Percentiles rank a stretch among this genome's conserved stretches.
phyloP scores from a whole-genome alignment of 2,329 filamentous ascomycete species.

The Pseudogymnoascus sp. region DNA sequence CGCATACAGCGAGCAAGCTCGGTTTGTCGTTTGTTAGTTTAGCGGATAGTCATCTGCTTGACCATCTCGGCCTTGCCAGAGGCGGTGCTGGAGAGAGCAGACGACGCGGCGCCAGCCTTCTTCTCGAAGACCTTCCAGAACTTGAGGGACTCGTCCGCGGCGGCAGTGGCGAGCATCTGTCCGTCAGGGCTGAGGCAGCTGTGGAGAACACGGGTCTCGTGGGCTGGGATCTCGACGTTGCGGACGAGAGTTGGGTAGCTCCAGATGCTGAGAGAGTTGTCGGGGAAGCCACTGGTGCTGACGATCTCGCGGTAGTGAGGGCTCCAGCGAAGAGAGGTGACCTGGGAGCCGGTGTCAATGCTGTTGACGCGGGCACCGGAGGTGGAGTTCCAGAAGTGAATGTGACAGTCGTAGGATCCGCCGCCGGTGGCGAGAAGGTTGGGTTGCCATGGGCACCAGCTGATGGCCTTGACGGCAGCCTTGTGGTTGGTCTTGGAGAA shows the following conservation, averaged over 20 bases:
- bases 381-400: constrained; percentile 99
- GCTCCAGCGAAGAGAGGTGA: constrained; percentile 94
- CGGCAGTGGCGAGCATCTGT: constrained; percentile 94
- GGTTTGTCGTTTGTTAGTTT: constrained; percentile 37
- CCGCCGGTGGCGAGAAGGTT: constrained; percentile 95
- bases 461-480: constrained; percentile 93
- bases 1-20: constrained; percentile 5
- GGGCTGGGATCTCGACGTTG: constrained; percentile 95
- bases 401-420: constrained; percentile 92
- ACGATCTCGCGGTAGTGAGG: constrained; percentile 97
- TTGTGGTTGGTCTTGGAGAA: constrained; percentile 99
- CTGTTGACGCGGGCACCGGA: constrained; percentile 96
- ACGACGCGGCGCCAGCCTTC: constrained; percentile 70
- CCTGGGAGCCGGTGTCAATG: constrained; percentile 96
- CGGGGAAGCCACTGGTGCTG: constrained; percentile 95
- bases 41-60: constrained; percentile 94
- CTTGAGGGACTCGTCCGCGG: constrained; percentile 94
- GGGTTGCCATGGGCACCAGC: constrained; percentile 98
- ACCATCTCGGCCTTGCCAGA: constrained; percentile 76
- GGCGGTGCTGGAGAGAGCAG: constrained; percentile 57
- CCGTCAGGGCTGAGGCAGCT: constrained; percentile 95
- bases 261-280: constrained; percentile 98
- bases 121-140: constrained; percentile 99
- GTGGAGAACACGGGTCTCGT: constrained; percentile 94
- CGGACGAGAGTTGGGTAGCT: constrained; percentile 95